Conservation (phyloP, 768 basidiomycete genomes). For the Suillus cothurnatus region DNA sequence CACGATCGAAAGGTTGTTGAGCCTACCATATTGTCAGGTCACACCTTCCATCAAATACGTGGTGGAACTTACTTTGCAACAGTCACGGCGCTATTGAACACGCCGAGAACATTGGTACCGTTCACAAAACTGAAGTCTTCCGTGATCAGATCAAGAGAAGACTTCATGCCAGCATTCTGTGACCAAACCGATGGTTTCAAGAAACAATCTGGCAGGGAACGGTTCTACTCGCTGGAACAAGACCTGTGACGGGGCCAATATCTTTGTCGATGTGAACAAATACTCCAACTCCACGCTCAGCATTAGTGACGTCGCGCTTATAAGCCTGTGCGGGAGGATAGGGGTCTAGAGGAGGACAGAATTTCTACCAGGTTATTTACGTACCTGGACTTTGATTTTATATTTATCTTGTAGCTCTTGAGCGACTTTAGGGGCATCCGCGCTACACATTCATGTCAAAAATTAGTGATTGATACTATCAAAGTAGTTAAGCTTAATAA, state of each 20-base stretch:
- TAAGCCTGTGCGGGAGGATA: slow-evolving; percentile 46
- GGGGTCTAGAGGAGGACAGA: background rate
- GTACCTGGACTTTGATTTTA: slow-evolving; percentile 42
- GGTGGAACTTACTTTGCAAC: slow-evolving; percentile 48
- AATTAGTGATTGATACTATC: background rate
- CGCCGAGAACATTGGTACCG: slow-evolving; percentile 64
- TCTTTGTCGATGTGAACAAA: slow-evolving; percentile 53
- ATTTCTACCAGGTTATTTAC: background rate
- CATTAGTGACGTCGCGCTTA: slow-evolving; percentile 60
- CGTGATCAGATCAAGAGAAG: slow-evolving; percentile 54
- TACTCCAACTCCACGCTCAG: slow-evolving; percentile 42
- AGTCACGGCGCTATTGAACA: slow-evolving; percentile 63
- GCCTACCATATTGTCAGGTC: slow-evolving; percentile 27
- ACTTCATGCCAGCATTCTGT: slow-evolving; percentile 67
- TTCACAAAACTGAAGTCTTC: slow-evolving; percentile 60
- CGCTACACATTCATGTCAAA: background rate
- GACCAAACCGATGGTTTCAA: background rate
- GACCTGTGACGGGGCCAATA: slow-evolving; percentile 48
- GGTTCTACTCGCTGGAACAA: slow-evolving; percentile 50
- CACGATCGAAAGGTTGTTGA: slow-evolving; percentile 56
- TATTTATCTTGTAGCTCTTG: slow-evolving; percentile 49
- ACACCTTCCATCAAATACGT: background rate
- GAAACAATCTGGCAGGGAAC: fast-evolving
- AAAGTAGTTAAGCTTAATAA: background rate
- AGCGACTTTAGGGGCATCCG: slow-evolving; percentile 51